phyloP scores from a whole-genome alignment of 805 yeast genomes.

The Candida coquimbonensis region DNA sequence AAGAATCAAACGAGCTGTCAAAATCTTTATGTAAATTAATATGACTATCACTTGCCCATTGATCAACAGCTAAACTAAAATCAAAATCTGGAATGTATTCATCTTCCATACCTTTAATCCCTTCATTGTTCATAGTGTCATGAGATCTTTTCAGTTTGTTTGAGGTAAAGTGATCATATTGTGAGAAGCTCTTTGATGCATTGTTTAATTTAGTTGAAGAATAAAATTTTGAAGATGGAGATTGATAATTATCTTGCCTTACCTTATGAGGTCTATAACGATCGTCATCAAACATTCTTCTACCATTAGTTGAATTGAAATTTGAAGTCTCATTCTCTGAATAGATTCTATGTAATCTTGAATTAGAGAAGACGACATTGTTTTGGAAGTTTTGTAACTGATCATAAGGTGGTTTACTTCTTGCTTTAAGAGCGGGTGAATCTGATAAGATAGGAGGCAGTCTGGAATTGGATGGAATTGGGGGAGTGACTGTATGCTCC shows the following conservation, averaged over 20 bases:
- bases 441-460: constrained; percentile 7
- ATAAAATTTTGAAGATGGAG: constrained; percentile 1
- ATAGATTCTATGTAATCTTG: constrained; percentile 43
- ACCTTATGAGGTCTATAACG: constrained; percentile 36
- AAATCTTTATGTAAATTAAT: neutral
- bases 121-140: neutral
- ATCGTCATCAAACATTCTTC: constrained; percentile 46
- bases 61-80: constrained; percentile 39
- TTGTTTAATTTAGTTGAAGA: constrained; percentile 1
- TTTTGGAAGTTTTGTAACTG: constrained; percentile 12
- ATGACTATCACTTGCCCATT: constrained; percentile 32
- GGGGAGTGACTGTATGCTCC: constrained; percentile 2
- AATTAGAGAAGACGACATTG: constrained; percentile 15
- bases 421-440: constrained; percentile 6
- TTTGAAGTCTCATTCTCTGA: constrained; percentile 61
- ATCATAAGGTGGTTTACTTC: constrained; percentile 20
- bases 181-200: constrained; percentile 11
- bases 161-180: constrained; percentile 10
- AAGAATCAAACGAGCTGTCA: constrained; percentile 15
- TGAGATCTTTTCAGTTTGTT: constrained; percentile 4
- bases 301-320: constrained; percentile 49
- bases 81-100: constrained; percentile 73
- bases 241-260: constrained; percentile 1
- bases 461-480: neutral
- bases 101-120: constrained; percentile 50